Evolutionary conservation across 345 rosid genomes (phyloP).

Genomic region (Conringia planisiliqua): DNA sequence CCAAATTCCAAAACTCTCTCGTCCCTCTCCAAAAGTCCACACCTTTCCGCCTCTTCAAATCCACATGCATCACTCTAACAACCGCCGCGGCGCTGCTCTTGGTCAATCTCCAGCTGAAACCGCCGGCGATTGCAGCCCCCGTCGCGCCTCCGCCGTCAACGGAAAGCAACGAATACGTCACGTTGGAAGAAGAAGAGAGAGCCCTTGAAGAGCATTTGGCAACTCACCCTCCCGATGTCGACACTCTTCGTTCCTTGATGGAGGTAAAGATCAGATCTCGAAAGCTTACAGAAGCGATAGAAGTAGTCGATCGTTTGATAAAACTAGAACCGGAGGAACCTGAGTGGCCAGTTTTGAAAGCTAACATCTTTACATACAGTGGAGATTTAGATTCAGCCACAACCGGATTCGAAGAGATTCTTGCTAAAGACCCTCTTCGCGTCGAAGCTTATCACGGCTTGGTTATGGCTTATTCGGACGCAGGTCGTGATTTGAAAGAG

Average conservation of each 20-base stretch:
- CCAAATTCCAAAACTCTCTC: slow-evolving; percentile 13
- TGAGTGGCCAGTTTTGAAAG: slow-evolving; percentile 76
- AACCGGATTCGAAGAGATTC: slow-evolving; percentile 58
- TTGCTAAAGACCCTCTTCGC: slow-evolving; percentile 65
- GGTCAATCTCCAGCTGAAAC: slow-evolving; percentile 43
- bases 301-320: slow-evolving; percentile 65
- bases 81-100: slow-evolving; percentile 63
- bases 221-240: slow-evolving; percentile 46
- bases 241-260: slow-evolving; percentile 66
- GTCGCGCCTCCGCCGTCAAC: slow-evolving; percentile 31
- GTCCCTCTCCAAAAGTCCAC: slow-evolving; percentile 28
- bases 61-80: slow-evolving; percentile 59
- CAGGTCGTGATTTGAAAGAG: slow-evolving; percentile 47
- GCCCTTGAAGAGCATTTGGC: slow-evolving; percentile 45
- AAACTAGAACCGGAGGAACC: slow-evolving; percentile 67
- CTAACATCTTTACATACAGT: slow-evolving; percentile 53
- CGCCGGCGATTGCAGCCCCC: slow-evolving; percentile 56
- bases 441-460: slow-evolving; percentile 93
- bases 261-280: slow-evolving; percentile 66
- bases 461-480: slow-evolving; percentile 61
- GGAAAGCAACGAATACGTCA: slow-evolving; percentile 33
- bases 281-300: slow-evolving; percentile 57
- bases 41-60: slow-evolving; percentile 35
- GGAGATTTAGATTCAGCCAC: slow-evolving; percentile 66
- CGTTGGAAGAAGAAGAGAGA: slow-evolving; percentile 54